These are phyloP conservation scores for Waltiozyma sp. DNA, from an alignment of 1,139 yeast species.

Conservation along the genomic window DNA sequence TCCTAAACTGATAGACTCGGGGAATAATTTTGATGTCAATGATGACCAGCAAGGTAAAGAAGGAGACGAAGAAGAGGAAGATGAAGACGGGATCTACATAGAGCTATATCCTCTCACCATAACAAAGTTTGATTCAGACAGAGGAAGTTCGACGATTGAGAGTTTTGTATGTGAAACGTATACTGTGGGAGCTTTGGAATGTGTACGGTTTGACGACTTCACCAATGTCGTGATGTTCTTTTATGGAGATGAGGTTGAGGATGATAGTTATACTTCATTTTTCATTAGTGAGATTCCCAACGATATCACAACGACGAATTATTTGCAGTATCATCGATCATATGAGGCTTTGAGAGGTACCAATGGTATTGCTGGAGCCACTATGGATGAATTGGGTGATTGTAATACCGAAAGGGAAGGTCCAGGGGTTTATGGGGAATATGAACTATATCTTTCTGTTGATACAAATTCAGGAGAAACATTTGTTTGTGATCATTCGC, in stretches of 20 bases:
- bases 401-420: neutral
- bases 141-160: neutral
- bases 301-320: neutral
- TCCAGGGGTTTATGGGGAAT: neutral
- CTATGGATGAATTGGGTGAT: neutral
- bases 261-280: neutral
- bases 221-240: neutral
- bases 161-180: neutral
- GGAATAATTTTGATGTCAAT: neutral
- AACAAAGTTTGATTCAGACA: neutral
- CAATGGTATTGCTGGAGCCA: neutral
- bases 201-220: neutral
- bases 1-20: neutral
- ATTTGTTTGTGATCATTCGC: neutral
- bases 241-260: neutral
- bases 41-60: neutral
- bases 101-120: neutral
- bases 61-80: neutral
- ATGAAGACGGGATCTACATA: neutral
- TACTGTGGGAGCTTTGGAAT: neutral
- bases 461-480: neutral
- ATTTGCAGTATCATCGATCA: neutral
- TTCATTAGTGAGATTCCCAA: neutral
- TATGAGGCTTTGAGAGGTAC: neutral
- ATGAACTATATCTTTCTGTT: neutral